Conservation (phyloP, 2,329 filamentous ascomycete species). For the Claviceps monticola region DNA sequence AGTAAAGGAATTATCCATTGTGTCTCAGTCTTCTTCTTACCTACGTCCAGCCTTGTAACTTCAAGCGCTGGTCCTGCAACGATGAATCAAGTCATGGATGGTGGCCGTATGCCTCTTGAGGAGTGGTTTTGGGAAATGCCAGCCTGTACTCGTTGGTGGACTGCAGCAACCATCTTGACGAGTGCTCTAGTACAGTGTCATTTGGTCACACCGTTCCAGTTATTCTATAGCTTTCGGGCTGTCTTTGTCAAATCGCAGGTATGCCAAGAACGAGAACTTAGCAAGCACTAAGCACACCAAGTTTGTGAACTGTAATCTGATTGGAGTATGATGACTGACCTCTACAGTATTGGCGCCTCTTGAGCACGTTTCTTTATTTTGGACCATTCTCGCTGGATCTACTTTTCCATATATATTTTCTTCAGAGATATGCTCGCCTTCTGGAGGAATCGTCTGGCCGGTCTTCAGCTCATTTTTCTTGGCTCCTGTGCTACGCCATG, state of each 20-base stretch:
- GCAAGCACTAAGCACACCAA: not conserved
- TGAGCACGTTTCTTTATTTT: conserved; percentile 96
- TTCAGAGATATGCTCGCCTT: conserved; percentile 88
- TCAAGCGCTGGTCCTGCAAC: not conserved
- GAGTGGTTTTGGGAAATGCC: conserved; percentile 99
- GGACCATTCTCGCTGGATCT: conserved; percentile 88
- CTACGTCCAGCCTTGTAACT: too few species aligned
- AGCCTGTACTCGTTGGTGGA: conserved; percentile 92
- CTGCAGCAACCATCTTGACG: conserved; percentile 75
- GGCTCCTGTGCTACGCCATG: conserved; percentile 79
- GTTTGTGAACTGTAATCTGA: not conserved
- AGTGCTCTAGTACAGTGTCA: conserved; percentile 88
- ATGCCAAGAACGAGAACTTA: conserved; percentile 14
- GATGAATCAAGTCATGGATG: conserved; percentile 48
- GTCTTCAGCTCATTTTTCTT: conserved; percentile 86
- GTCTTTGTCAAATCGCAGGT: conserved; percentile 91
- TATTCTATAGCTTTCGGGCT: conserved; percentile 90
- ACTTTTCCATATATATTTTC: conserved; percentile 95
- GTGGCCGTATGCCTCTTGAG: conserved; percentile 65
- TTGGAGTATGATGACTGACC: conserved; percentile 5
- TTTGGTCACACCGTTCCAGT: conserved; percentile 81
- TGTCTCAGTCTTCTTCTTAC: not conserved
- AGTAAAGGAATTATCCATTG: not conserved
- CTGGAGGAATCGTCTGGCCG: conserved; percentile 89
- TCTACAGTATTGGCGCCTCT: conserved; percentile 80